Evolutionary conservation across 1,284 basidiomycete species (phyloP).

Genomic region (Amylostereum areolatum): DNA sequence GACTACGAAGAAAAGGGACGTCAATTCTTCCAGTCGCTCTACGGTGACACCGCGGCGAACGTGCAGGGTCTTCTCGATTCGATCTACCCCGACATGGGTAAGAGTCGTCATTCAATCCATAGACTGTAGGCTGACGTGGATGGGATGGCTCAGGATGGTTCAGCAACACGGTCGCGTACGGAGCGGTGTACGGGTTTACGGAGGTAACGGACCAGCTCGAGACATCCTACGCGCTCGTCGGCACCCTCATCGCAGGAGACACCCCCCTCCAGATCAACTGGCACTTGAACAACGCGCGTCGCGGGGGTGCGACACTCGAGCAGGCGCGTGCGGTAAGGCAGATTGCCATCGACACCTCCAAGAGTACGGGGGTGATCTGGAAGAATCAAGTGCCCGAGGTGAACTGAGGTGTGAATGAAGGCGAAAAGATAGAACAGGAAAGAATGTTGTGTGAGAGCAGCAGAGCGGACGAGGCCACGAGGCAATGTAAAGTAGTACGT

Average conservation of each 20-base stretch:
- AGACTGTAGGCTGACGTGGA: neutral
- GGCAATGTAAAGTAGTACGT: no score
- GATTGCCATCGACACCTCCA: conserved; percentile 25
- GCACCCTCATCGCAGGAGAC: conserved; percentile 44
- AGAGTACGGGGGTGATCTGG: conserved; percentile 35
- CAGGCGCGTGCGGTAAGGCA: conserved; percentile 25
- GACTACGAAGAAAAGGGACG: conserved; percentile 37
- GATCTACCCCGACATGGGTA: conserved; percentile 57
- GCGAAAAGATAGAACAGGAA: neutral
- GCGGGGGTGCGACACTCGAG: conserved; percentile 25
- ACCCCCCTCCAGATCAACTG: conserved; percentile 48
- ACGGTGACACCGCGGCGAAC: conserved; percentile 40
- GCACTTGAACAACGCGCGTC: conserved; percentile 42
- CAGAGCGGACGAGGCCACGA: no score
- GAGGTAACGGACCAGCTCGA: conserved; percentile 36
- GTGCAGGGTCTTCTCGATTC: conserved; percentile 36
- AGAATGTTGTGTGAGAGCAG: neutral
- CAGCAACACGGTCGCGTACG: conserved; percentile 46
- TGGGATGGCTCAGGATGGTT: conserved; percentile 38
- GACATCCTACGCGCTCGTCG: conserved; percentile 42
- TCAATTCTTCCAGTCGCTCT: conserved; percentile 37
- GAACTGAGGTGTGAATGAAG: conserved; percentile 1
- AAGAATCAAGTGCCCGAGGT: conserved; percentile 35
- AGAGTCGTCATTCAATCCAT: conserved; percentile 3
- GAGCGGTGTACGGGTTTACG: conserved; percentile 38